Evolutionary conservation across 129 eudicot genomes (phyloP), one percentile per base, ranked within the genome.

Genomic region (Pulicaria dysenterica): DNA sequence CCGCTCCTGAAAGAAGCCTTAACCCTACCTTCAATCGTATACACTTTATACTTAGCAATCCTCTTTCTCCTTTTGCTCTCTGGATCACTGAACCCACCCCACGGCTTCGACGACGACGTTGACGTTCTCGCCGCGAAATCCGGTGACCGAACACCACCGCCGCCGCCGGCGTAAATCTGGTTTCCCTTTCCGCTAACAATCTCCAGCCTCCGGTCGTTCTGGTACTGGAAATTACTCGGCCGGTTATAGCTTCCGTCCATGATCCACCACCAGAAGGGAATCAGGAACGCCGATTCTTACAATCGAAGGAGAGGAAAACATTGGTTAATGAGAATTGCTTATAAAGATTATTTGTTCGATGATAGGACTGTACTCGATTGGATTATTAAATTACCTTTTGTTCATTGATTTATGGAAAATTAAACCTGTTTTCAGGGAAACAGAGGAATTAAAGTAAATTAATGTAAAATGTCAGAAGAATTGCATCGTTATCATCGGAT

Each of bases 1-100:
- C 96, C 96, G 36, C 72, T 91, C 45, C 72, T 84, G 6, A 91
- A 67, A 3, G 97, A 91, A 74, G 89, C 85, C 58, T 91, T 91
- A 43, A 91, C 85, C 45, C 86, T 81, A 3, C 97, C 93, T 86
- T 91, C 91, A 51, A 86, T 76, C 1, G 84, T 78, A 69, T 91
- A 91, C 19, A 83, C 87, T 68, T 88, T 91, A 57, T 91, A 91
- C 80, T 67, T 86, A 0, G 89, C 96, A 9, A 91, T 77, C 62
- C 97, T 72, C 79, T 91, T 91, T 67, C 77, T 80, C 42, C 97
- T 70, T 58, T 83, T 86, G 80, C 83, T 84, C 78, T 86, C 91
- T 6, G 87, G 85, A 40, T 86, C 93, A 51, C 69, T 74, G 2
- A 86, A 82, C 56, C 72, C 79, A 19, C 87, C 88, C 88, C 88